Evolutionary conservation across 148 eudicot species (phyloP), one percentile per base, ranked within the genome.

Genomic region (Diospyros kaki): DNA sequence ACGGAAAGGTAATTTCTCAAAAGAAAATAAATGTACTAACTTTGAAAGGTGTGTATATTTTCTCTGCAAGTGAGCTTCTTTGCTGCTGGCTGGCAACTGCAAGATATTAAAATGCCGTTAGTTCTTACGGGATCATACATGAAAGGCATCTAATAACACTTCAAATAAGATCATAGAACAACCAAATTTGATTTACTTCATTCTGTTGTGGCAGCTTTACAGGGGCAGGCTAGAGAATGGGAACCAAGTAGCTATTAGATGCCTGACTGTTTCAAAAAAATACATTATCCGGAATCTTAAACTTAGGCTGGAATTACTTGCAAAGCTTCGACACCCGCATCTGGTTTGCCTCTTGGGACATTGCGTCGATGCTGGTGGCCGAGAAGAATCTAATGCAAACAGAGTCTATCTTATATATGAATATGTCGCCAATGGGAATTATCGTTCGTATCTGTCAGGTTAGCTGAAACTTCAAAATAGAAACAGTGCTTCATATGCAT

Each of bases 271-370:
- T 73, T 81, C 91, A 6, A 84, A 73, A 41, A 87, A 81, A 56
- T 87, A 76, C 71, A 87, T 91, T 18, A 71, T 78, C 64, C 74
- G 91, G 43, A 89, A 89, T 58, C 91, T 88, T 50, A 91, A 88
- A 59, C 87, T 91, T 56, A 76, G 96, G 80, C 54, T 91, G 78
- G 91, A 91, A 75, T 80, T 91, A 48, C 75, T 91, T 79, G 90
- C 91, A 69, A 89, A 86, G 83, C 84, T 89, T 72, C 86, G 91
- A 13, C 90, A 91, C 74, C 88, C 80, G 46, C 82, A 91, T 78
- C 76, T 91, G 72, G 92, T 88, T 73, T 87, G 89, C 81, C 87
- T 91, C 15, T 71, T 91, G 68, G 96, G 96, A 10, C 85, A 85
- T 80, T 87, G 96, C 86, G 87, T 91, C 44, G 82, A 84, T 54